A percentile compares a stretch with the other conserved stretches of the same genome.
These are phyloP conservation scores for Microsporum ferrugineum DNA, from an alignment of 2,329 filamentous ascomycete species.

Conservation along the genomic window DNA sequence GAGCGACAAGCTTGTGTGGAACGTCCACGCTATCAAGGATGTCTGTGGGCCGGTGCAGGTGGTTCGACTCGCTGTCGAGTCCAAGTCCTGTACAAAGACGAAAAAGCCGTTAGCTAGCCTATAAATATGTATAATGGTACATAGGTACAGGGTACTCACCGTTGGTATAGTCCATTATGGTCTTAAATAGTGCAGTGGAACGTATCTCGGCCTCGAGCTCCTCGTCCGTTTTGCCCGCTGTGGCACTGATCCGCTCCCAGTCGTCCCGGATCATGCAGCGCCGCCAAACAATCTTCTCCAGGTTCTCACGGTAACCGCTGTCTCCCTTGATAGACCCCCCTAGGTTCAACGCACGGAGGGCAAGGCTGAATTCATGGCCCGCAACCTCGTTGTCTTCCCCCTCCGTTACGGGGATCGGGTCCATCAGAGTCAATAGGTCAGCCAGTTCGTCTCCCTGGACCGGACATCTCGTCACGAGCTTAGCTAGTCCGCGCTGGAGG, in stretches of 20 bases:
- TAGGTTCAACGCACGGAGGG: slow-evolving; percentile 46
- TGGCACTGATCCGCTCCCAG: slow-evolving; percentile 71
- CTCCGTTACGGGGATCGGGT: slow-evolving; percentile 37
- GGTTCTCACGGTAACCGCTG: slow-evolving; percentile 44
- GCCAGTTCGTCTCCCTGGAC: slow-evolving; percentile 46
- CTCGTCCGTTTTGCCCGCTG: slow-evolving; percentile 58
- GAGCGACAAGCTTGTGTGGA: slow-evolving; percentile 23
- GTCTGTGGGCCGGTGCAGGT: slow-evolving; percentile 9
- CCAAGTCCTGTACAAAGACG: slow-evolving; percentile 11
- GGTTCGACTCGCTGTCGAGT: slow-evolving; percentile 6
- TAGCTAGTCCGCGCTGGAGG: slow-evolving; percentile 58
- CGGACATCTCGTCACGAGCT: slow-evolving; percentile 59
- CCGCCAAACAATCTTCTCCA: slow-evolving; percentile 67
- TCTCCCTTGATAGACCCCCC: slow-evolving; percentile 45
- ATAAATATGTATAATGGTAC: slow-evolving; percentile 1
- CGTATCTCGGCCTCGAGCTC: slow-evolving; percentile 53
- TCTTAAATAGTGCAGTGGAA: slow-evolving; percentile 57
- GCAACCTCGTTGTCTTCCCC: slow-evolving; percentile 41
- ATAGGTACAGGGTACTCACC: slow-evolving; percentile 39
- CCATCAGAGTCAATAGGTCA: slow-evolving; percentile 65
- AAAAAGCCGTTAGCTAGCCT: slow-evolving; percentile 4
- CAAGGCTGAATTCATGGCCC: slow-evolving; percentile 59
- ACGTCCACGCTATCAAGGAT: slow-evolving; percentile 19
- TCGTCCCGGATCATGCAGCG: slow-evolving; percentile 73
- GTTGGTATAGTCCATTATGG: slow-evolving; percentile 51